These are phyloP conservation scores for Monilinia fructigena DNA, from an alignment of 2,329 filamentous ascomycete genomes.

Conservation along the genomic window DNA sequence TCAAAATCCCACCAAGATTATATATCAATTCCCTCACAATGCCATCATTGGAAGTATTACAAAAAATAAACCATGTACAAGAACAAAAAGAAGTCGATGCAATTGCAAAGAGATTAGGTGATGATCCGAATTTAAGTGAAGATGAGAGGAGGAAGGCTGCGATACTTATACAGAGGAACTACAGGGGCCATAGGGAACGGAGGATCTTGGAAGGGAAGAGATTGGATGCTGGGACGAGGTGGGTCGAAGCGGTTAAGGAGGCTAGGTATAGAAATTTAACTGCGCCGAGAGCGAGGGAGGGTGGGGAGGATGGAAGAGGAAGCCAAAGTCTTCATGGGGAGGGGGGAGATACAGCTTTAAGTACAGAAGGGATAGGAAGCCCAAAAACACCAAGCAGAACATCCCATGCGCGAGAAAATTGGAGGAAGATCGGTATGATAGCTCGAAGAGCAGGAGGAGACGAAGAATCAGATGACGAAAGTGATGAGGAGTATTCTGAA, in stretches of 20 bases:
- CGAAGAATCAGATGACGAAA: constrained; percentile 44
- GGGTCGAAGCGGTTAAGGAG: constrained; percentile 51
- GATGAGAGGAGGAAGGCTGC: constrained; percentile 51
- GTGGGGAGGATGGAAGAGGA: constrained; percentile 23
- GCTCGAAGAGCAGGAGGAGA: constrained; percentile 71
- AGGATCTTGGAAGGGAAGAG: constrained; percentile 68
- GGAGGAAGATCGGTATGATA: constrained; percentile 71
- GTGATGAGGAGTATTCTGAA: constrained; percentile 28
- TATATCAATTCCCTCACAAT: constrained; percentile 35
- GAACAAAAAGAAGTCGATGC: constrained; percentile 39
- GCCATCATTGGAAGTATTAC: constrained; percentile 44
- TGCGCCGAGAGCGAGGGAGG: constrained; percentile 43
- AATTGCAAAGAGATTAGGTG: constrained; percentile 29
- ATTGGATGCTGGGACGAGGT: constrained; percentile 44
- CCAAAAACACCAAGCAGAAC: constrained; percentile 2
- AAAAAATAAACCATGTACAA: constrained; percentile 51
- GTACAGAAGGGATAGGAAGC: constrained; percentile 9
- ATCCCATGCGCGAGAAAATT: constrained; percentile 60
- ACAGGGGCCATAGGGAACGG: constrained; percentile 72
- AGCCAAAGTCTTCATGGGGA: constrained; percentile 30
- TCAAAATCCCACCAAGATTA: constrained; percentile 38
- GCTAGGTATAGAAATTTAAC: constrained; percentile 55
- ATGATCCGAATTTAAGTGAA: constrained; percentile 40
- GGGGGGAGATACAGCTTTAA: constrained; percentile 29
- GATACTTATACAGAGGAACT: constrained; percentile 65